These are phyloP conservation scores for Nannizzia gypsea DNA, from an alignment of 2,329 filamentous ascomycete species.

Conservation along the genomic window DNA sequence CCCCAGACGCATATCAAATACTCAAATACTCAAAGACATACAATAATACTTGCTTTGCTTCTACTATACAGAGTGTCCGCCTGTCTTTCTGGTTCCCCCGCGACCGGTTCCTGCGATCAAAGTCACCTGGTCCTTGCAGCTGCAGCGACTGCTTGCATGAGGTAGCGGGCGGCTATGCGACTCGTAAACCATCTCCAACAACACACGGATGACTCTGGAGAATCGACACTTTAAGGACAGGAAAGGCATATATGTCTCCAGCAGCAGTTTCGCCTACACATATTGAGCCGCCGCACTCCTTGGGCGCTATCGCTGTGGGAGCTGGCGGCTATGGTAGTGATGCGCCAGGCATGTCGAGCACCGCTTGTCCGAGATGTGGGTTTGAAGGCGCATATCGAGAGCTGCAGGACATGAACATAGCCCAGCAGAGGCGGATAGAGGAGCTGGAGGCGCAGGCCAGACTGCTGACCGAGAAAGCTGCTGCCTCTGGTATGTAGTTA, in stretches of 20 bases:
- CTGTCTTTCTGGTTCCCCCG: background rate
- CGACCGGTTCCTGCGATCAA: background rate
- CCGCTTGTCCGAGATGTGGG: constrained; percentile 31
- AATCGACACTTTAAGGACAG: background rate
- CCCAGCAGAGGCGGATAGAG: constrained; percentile 32
- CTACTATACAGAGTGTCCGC: background rate
- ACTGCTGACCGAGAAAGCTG: constrained; percentile 41
- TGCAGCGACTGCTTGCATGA: background rate
- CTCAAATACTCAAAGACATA: background rate
- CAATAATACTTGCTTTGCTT: background rate
- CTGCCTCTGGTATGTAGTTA: constrained; percentile 41
- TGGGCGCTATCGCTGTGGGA: background rate
- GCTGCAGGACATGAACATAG: constrained; percentile 17
- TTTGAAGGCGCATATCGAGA: constrained; percentile 16
- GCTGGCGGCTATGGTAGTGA: background rate
- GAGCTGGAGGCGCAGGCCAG: constrained; percentile 47
- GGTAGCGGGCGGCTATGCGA: background rate
- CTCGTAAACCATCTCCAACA: background rate
- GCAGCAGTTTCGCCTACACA: background rate
- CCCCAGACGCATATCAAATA: background rate
- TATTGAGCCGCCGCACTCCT: background rate
- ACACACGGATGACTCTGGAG: background rate
- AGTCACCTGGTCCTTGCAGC: background rate
- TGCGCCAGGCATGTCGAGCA: background rate
- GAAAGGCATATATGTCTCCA: background rate